A percentile compares a stretch with the other conserved stretches of the same genome.
These are phyloP conservation scores for Triticum monococcum DNA, from an alignment of 176 grass and related monocot species.

Conservation along the genomic window DNA sequence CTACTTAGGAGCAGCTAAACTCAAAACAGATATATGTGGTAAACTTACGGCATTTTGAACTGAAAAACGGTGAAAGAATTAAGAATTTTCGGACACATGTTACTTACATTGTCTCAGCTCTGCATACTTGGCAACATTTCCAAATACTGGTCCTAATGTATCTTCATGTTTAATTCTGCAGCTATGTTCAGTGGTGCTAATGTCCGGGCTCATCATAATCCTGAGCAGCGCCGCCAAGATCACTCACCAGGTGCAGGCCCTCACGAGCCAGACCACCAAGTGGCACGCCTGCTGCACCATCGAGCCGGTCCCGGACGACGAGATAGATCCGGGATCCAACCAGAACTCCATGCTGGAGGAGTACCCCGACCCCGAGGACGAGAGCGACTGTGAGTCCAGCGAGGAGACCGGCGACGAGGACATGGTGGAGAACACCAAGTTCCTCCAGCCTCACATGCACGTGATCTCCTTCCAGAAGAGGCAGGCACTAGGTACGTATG, in stretches of 20 bases:
- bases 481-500: too few relatives aligned
- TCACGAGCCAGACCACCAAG: slow-evolving; percentile 83
- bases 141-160: background rate
- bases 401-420: slow-evolving; percentile 40
- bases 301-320: slow-evolving; percentile 28
- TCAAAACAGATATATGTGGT: too few relatives aligned
- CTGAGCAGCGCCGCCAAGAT: slow-evolving; percentile 85
- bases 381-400: slow-evolving; percentile 11
- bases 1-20: too few relatives aligned
- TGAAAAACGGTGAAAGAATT: background rate
- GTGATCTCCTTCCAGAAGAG: too few relatives aligned
- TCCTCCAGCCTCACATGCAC: too few relatives aligned
- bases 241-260: slow-evolving; percentile 89
- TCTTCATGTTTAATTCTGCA: slow-evolving; percentile 15
- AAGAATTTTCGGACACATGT: background rate
- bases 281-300: slow-evolving; percentile 95
- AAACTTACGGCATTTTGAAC: too few relatives aligned
- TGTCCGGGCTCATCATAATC: slow-evolving; percentile 79
- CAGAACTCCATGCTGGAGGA: slow-evolving; percentile 32
- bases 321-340: slow-evolving; percentile 11
- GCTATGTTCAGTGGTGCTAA: slow-evolving; percentile 78
- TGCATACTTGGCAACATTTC: background rate
- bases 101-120: background rate
- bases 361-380: background rate
- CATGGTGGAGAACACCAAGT: too few relatives aligned